phyloP scores from a whole-genome alignment of 2,329 filamentous ascomycete genomes.

The Verticillium klebahnii region DNA sequence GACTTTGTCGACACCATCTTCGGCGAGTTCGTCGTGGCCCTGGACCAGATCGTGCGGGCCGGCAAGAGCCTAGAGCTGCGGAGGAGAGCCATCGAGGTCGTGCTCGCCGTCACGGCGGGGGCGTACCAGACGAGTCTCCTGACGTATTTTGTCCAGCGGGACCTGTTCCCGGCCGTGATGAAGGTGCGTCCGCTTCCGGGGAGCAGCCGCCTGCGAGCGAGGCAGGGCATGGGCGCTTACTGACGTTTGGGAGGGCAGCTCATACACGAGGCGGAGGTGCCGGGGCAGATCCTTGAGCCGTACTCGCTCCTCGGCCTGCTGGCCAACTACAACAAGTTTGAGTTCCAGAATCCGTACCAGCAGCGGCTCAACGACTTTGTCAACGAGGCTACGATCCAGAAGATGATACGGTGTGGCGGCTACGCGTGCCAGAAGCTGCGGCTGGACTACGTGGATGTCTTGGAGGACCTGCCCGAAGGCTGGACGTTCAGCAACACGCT shows the following conservation, averaged over 20 bases:
- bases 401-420: slow-evolving; percentile 74
- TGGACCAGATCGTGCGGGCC: slow-evolving; percentile 80
- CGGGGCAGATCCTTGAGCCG: slow-evolving; percentile 62
- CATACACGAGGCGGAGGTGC: slow-evolving; percentile 71
- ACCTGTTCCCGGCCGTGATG: slow-evolving; percentile 91
- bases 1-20: slow-evolving; percentile 84
- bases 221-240: no score
- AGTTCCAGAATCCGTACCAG: slow-evolving; percentile 95
- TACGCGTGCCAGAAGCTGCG: slow-evolving; percentile 64
- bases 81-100: slow-evolving; percentile 73
- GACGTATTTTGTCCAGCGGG: slow-evolving; percentile 91
- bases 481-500: slow-evolving; percentile 83
- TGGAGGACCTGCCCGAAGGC: slow-evolving; percentile 84
- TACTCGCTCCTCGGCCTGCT: slow-evolving; percentile 82
- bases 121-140: slow-evolving; percentile 92
- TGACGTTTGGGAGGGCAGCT: slow-evolving; percentile 45
- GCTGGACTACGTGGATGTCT: slow-evolving; percentile 75
- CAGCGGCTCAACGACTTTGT: slow-evolving; percentile 91
- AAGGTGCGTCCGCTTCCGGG: slow-evolving; percentile 54
- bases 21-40: slow-evolving; percentile 76
- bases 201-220: no score
- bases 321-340: slow-evolving; percentile 99
- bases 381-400: slow-evolving; percentile 81
- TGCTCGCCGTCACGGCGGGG: slow-evolving; percentile 82
- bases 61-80: slow-evolving; percentile 72